phyloP scores from a whole-genome alignment of 2,329 filamentous ascomycete genomes.

The Botrytis hyacinthi region DNA sequence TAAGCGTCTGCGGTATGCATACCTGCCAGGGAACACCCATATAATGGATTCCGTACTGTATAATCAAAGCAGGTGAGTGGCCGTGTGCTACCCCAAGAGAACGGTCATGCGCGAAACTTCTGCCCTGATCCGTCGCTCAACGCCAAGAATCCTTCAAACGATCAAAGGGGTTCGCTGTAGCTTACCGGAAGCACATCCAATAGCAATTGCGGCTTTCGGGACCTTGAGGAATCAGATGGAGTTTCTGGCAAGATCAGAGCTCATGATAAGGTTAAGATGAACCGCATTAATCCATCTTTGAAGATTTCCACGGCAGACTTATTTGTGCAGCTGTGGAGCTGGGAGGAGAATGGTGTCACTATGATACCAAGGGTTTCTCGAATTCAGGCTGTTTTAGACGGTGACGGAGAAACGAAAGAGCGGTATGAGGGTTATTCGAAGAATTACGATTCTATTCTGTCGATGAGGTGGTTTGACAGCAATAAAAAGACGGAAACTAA shows the following conservation, averaged over 20 bases:
- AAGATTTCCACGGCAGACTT: not conserved
- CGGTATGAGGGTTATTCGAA: not conserved
- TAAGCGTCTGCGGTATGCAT: not conserved
- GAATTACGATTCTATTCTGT: not conserved
- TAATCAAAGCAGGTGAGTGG: not conserved
- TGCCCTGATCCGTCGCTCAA: not conserved
- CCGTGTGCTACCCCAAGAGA: not conserved
- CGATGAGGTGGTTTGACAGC: not conserved
- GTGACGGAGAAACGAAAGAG: not conserved
- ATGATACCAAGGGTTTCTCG: constrained; percentile 3
- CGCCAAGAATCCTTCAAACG: not conserved
- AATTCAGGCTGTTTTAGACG: not conserved
- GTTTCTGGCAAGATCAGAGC: not conserved
- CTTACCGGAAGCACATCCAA: not conserved
- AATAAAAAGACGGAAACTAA: not conserved
- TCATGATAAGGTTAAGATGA: not conserved
- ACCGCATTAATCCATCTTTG: not conserved
- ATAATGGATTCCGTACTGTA: not conserved
- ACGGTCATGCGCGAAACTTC: not conserved
- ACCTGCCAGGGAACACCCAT: not conserved
- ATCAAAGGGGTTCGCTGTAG: not conserved
- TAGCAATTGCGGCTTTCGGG: constrained; percentile 3
- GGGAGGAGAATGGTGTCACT: not conserved
- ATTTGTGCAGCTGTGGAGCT: constrained; percentile 3
- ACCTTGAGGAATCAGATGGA: not conserved